Percentiles rank a stretch among this genome's conserved stretches.
Conservation (phyloP, 805 yeast species). For the Citeromyces nyonsensis region DNA sequence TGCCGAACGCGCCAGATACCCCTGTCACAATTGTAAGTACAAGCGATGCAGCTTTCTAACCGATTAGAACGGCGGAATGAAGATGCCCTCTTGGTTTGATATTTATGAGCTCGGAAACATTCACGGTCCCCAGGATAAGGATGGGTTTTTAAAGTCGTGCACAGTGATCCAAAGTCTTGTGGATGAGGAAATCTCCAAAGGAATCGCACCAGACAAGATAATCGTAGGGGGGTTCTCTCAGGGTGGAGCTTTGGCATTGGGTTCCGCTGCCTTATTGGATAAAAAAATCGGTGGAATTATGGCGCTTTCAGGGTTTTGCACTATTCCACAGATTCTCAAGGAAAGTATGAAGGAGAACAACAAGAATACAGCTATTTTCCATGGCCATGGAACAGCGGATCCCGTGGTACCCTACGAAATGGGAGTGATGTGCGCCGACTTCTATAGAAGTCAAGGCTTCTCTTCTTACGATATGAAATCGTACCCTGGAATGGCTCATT, state of each 20-base stretch:
- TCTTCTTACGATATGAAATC: constrained; percentile 28
- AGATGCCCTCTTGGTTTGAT: constrained; percentile 84
- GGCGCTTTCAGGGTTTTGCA: constrained; percentile 63
- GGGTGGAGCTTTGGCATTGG: constrained; percentile 74
- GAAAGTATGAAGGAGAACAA: constrained; percentile 21
- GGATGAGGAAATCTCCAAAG: constrained; percentile 32
- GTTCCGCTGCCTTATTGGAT: constrained; percentile 35
- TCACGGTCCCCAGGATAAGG: constrained; percentile 28
- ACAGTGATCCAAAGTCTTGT: constrained; percentile 27
- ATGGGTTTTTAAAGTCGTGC: constrained; percentile 36
- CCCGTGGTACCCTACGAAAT: constrained; percentile 33
- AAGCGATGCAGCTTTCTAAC: background rate
- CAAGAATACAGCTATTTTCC: constrained; percentile 59
- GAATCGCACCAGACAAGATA: constrained; percentile 49
- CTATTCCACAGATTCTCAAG: constrained; percentile 15
- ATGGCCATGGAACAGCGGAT: constrained; percentile 79
- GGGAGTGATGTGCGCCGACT: constrained; percentile 24
- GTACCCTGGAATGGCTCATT: constrained; percentile 56
- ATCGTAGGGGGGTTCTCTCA: constrained; percentile 94
- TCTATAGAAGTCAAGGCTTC: constrained; percentile 29
- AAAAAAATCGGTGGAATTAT: constrained; percentile 66
- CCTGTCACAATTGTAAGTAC: constrained; percentile 42
- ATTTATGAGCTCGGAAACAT: constrained; percentile 38
- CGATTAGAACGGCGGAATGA: constrained; percentile 33
- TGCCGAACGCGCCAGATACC: constrained; percentile 76